A percentile compares a stretch with the other conserved stretches of the same genome.
Evolutionary conservation across 164 flowering plant genomes (phyloP).

Genomic region (Houttuynia cordata): DNA sequence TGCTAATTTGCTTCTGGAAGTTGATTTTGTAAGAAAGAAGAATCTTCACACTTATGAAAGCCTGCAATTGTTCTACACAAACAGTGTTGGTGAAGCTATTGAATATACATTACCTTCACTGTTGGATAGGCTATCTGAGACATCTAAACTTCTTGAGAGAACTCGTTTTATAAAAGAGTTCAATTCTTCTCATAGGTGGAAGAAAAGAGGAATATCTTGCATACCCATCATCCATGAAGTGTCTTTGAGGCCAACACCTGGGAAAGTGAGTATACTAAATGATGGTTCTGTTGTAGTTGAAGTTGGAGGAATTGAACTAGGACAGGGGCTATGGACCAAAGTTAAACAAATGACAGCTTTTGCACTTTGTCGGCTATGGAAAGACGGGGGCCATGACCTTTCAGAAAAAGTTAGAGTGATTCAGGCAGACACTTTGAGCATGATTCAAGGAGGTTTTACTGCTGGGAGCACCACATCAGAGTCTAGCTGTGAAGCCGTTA

Average conservation of each 20-base stretch:
- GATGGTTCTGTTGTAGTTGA: constrained; percentile 89
- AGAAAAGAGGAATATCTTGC: constrained; percentile 70
- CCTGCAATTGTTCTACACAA: constrained; percentile 36
- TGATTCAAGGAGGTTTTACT: constrained; percentile 82
- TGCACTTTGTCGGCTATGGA: constrained; percentile 42
- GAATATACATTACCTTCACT: constrained; percentile 68
- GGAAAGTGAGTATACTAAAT: constrained; percentile 67
- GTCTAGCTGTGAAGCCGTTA: constrained; percentile 80
- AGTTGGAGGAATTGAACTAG: constrained; percentile 88
- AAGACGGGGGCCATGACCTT: constrained; percentile 38
- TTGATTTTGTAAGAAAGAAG: constrained; percentile 43
- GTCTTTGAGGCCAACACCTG: constrained; percentile 48
- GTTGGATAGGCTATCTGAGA: constrained; percentile 42
- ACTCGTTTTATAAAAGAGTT: constrained; percentile 30
- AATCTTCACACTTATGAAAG: constrained; percentile 66
- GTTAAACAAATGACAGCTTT: constrained; percentile 81
- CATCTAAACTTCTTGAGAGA: constrained; percentile 44
- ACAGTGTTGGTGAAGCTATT: constrained; percentile 29
- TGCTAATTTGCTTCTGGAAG: constrained; percentile 55
- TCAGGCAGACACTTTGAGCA: constrained; percentile 75
- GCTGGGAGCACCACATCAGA: constrained; percentile 92
- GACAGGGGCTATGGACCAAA: constrained; percentile 96
- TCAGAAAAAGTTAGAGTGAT: constrained; percentile 59
- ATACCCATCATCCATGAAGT: constrained; percentile 59
- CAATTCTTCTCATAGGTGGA: constrained; percentile 47